Base-by-base conservation (phyloP, 768 basidiomycete genomes). In the Mycena rosella region DNA sequence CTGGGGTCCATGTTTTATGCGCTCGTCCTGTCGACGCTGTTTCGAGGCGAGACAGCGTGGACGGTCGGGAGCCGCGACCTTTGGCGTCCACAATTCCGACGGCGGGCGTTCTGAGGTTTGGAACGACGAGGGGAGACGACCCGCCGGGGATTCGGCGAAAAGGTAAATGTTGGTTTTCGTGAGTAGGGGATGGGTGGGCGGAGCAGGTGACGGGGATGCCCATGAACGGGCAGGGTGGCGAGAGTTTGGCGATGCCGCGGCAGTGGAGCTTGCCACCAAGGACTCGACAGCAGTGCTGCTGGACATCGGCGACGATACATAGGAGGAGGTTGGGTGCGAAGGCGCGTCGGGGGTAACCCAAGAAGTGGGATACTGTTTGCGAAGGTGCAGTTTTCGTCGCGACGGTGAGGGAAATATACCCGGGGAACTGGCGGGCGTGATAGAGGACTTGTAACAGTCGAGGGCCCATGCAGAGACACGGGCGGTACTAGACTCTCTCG, bases 381-480 rank as follows among this genome's bases (percentile, higher is more conserved):
- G 68, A 24, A 69, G 38, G 42, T 70, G 57, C 18, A 66, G 61
- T 52, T 70, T 70, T 11, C 56, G 64, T 15, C 36, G 60, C 34
- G 48, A 58, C 7, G 61, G 64, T 5, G 60, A 62, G 45, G 61
- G 54, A 7, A 66, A 54, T 10, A 68, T 47, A 24, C 26, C 17
- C n/a, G 67, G 67, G 5, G 51, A 22, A 26, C 44, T 53, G 49
- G 56, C 18, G 27, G 60, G 51, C 5, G 56, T 30, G 15, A 58
- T 26, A 29, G 54, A 30, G 26, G 68, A 38, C 45, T 64, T 56
- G 62, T 64, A 69, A 45, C 69, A 71, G 58, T 71, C 65, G 11
- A 67, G 15, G 20, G 62, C 65, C 69, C 69, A 71, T 5, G 69
- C 44, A 22, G 64, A 63, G 22, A 71, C 48, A 20, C 65, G 65